Evolutionary conservation across 805 yeast species (phyloP), one percentile per base, ranked within the genome.

Genomic region (Lipomyces starkeyi): DNA sequence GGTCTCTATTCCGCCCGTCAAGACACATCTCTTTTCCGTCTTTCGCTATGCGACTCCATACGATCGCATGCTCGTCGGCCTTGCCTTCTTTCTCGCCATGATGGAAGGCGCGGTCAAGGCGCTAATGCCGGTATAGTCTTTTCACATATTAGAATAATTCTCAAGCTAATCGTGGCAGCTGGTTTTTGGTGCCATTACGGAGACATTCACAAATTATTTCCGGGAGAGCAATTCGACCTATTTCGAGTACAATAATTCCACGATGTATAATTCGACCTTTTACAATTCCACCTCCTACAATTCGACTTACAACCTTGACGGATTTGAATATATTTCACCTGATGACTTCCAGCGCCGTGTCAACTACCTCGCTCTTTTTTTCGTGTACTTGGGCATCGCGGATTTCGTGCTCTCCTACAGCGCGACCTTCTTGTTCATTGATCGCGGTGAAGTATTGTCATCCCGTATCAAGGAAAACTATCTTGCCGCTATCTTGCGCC

Each of bases 301-400:
- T 17, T n/a, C 55, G 11, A 25, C n/a, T 25, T 27, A 43, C 56
- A 25, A 37, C 55, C 2, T 40, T 6, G 27, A 34, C 17, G 34
- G n/a, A 25, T 63, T 58, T 32, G 61, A 64, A 70, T 40, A 66
- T 76, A 13, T 67, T 68, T 57, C 70, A 17, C 71, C 73, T 6
- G 73, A 66, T 5, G 70, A 65, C 17, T 81, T 81, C 71, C 81
- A 80, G 69, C 73, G 73, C 63, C 62, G 63, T 14, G 77, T 80
- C 58, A 74, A 80, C 71, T 78, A 76, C 62, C 74, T 77, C 65
- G 77, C 82, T 9, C 75, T 81, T 9, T 82, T 78, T 43, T 81
- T 81, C 60, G 77, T 81, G 29, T 81, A 81, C 68, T 74, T 81
- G 29, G 83, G 83, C 35, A 73, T 81, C 13, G 84, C 78, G 8